Conservation (phyloP, 2,329 filamentous ascomycete genomes). For the Herpomyces periplanetae region DNA sequence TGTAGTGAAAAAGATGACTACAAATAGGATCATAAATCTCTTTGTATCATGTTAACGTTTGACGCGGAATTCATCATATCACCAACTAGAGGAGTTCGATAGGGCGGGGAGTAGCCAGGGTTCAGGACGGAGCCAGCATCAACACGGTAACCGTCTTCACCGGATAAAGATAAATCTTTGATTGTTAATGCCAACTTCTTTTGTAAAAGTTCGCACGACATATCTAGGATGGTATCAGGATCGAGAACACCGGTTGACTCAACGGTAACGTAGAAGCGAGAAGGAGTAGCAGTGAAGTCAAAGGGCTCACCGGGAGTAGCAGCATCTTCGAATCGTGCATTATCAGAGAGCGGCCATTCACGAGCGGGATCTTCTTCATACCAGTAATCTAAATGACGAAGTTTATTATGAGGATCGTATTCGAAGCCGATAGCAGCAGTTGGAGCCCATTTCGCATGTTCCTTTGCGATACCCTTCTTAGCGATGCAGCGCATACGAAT, state of each 20-base stretch:
- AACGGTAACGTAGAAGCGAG: slow-evolving; percentile 66
- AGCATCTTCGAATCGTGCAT: slow-evolving; percentile 38
- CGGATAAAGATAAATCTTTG: too few relatives aligned
- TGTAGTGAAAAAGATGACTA: too few relatives aligned
- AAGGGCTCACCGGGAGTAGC: slow-evolving; percentile 48
- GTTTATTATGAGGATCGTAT: slow-evolving; percentile 88
- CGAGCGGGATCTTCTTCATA: slow-evolving; percentile 44
- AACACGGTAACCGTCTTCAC: too few relatives aligned
- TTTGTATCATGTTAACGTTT: too few relatives aligned
- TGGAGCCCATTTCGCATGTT: slow-evolving; percentile 91
- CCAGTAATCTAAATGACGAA: slow-evolving; percentile 73
- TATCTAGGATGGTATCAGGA: slow-evolving; percentile 53
- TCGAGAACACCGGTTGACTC: slow-evolving; percentile 59
- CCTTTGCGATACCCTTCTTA: slow-evolving; percentile 94
- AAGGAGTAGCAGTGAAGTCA: slow-evolving; percentile 53
- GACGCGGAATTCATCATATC: too few relatives aligned
- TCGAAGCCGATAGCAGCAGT: slow-evolving; percentile 77
- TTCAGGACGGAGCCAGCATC: too few relatives aligned
- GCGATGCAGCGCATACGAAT: slow-evolving; percentile 63
- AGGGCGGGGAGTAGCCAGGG: too few relatives aligned
- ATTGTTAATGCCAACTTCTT: slow-evolving; percentile 56
- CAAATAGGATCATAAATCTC: too few relatives aligned
- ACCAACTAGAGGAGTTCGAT: too few relatives aligned
- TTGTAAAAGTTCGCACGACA: slow-evolving; percentile 58
- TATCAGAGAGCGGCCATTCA: slow-evolving; percentile 37